A percentile compares a stretch with the other conserved stretches of the same genome.
phyloP scores from a whole-genome alignment of 208 protist genomes.

The Trypanosoma platydactyli region DNA sequence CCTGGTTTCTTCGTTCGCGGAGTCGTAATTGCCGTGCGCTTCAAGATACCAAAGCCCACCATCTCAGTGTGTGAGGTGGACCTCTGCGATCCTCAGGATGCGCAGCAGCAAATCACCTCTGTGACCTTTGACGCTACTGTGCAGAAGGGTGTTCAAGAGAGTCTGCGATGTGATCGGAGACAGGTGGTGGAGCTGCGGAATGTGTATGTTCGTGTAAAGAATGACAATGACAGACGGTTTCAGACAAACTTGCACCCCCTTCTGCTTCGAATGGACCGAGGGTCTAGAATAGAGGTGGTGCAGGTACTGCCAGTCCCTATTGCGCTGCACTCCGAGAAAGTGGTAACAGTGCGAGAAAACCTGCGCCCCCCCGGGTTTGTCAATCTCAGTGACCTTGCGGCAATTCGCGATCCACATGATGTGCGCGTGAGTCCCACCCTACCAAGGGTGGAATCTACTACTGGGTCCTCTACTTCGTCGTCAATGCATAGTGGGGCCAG shows the following conservation, averaged over 20 bases:
- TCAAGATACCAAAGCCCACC: slow-evolving; percentile 59
- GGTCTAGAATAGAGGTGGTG: slow-evolving; percentile 73
- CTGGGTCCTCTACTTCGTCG: slow-evolving; percentile 44
- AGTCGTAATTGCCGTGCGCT: slow-evolving; percentile 63
- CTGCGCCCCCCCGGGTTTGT: slow-evolving; percentile 52
- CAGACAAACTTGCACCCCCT: slow-evolving; percentile 74
- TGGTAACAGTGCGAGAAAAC: slow-evolving; percentile 57
- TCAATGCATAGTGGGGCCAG: slow-evolving; percentile 45
- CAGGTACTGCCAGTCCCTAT: slow-evolving; percentile 53
- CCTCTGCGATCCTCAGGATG: slow-evolving; percentile 63
- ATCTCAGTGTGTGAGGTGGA: slow-evolving; percentile 70
- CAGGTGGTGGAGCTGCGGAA: slow-evolving; percentile 77
- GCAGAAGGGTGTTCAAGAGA: slow-evolving; percentile 61
- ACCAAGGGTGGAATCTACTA: slow-evolving; percentile 8
- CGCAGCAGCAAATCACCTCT: slow-evolving; percentile 65
- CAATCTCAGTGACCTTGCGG: slow-evolving; percentile 45
- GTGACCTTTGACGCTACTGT: slow-evolving; percentile 79
- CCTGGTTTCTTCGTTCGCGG: slow-evolving; percentile 68
- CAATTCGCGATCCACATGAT: slow-evolving; percentile 14
- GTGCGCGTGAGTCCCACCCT: neutral
- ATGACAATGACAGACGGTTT: slow-evolving; percentile 68
- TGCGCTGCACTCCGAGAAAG: slow-evolving; percentile 4
- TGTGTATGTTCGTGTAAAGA: slow-evolving; percentile 71
- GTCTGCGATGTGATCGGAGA: slow-evolving; percentile 62
- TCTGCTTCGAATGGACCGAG: slow-evolving; percentile 64